These are phyloP conservation scores for Bauhinia variegata DNA, from an alignment of 306 rosid species.

Conservation along the genomic window DNA sequence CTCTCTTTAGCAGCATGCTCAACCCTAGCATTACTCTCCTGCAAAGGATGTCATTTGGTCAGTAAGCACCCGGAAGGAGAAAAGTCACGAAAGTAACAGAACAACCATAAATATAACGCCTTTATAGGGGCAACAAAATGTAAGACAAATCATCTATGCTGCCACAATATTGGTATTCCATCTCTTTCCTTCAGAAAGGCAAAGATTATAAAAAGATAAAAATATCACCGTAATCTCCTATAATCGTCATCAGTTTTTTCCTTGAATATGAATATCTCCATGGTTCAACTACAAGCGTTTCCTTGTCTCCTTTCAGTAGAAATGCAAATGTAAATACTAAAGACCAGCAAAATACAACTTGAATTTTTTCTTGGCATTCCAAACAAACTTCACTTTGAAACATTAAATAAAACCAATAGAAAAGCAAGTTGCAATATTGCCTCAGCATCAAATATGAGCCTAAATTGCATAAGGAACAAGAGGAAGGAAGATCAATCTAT, in stretches of 20 bases:
- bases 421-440: not conserved
- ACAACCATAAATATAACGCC: not conserved
- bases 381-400: constrained; percentile 14
- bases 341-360: constrained; percentile 1
- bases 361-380: not conserved
- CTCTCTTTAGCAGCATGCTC: constrained; percentile 64
- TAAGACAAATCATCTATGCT: not conserved
- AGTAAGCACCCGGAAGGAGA: constrained; percentile 23
- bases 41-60: constrained; percentile 39
- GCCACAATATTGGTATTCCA: not conserved
- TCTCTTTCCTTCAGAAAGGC: not conserved
- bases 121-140: not conserved
- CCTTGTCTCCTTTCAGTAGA: not conserved
- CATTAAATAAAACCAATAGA: not conserved
- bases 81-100: constrained; percentile 17
- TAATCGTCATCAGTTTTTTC: constrained; percentile 9
- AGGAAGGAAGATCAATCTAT: too few relatives aligned
- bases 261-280: not conserved
- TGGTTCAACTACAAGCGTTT: not conserved
- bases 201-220: not conserved
- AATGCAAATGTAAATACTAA: constrained; percentile 8
- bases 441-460: too few relatives aligned
- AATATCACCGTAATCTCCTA: not conserved
- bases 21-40: constrained; percentile 72
- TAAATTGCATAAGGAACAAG: too few relatives aligned